Evolutionary conservation across 1,284 basidiomycete genomes (phyloP), one percentile per base, ranked within the genome.

Genomic region (Sporisorium scitamineum): DNA sequence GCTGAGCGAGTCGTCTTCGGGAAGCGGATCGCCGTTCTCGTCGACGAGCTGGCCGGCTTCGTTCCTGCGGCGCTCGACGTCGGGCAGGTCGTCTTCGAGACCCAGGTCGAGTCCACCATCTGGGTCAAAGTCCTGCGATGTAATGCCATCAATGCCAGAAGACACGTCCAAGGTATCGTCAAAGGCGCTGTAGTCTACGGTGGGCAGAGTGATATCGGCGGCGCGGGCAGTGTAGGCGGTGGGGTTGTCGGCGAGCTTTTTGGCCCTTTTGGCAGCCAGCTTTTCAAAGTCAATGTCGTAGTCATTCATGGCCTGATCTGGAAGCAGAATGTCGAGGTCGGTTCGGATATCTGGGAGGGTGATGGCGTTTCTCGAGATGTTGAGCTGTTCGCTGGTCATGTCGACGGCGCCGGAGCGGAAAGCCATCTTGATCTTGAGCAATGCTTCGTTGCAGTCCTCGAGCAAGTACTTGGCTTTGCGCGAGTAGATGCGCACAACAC

Each of bases 401-500:
- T 97, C 95, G 58, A 96, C 94, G 10, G 94, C 87, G 70, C 94
- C 94, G 20, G 94, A 93, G 68, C 94, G 92, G 87, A 96, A 96
- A 5, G 94, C 94, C 91, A 97, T 93, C 85, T 96, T 96, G 68
- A 99, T 96, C 86, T 95, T 95, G 57, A 95, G 87, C 63, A 98
- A 87, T 0, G 95, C 94, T 85, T 99, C 97, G 80, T 96, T 96
- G 85, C 95, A 98, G 86, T 99, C 96, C 83, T 99, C 96, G 76
- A 97, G 88, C 2, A 99, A 89, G 87, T 99, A 99, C 84, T 97
- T 97, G 24, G 95, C 94, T 86, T 99, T 97, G 54, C 96, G 90
- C 81, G 94, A 95, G 87, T 99, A 98, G 84, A 99, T 98, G 67
- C 97, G 90, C 54, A 95, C 94, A 60, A 99, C 95, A 81, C 96